Evolutionary conservation across 345 rosid genomes (phyloP).

Genomic region (Arabis hirsuta): DNA sequence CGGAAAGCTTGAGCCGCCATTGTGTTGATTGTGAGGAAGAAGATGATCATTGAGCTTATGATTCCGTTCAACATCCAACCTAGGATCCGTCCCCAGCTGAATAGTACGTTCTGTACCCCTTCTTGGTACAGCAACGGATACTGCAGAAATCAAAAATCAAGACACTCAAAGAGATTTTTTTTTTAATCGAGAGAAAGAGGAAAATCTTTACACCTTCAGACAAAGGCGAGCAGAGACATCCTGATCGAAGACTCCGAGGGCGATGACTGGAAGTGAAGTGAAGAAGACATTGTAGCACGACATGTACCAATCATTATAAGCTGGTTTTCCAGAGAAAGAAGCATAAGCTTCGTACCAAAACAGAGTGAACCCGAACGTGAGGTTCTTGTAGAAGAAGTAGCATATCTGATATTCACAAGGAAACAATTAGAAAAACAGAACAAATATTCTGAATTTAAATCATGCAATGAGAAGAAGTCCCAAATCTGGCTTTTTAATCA

Average conservation of each 20-base stretch:
- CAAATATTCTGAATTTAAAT: background rate
- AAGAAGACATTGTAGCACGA: constrained; percentile 91
- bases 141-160: constrained; percentile 46
- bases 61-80: constrained; percentile 94
- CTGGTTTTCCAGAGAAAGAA: constrained; percentile 91
- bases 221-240: constrained; percentile 93
- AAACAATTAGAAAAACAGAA: background rate
- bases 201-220: constrained; percentile 69
- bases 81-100: constrained; percentile 80
- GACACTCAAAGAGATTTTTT: background rate
- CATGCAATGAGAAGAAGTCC: background rate
- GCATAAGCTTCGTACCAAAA: constrained; percentile 95
- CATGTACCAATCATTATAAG: constrained; percentile 98
- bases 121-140: constrained; percentile 76
- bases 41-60: constrained; percentile 74
- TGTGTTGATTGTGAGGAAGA: constrained; percentile 67
- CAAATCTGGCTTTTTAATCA: too few species aligned
- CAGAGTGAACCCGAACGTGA: constrained; percentile 85
- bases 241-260: constrained; percentile 93
- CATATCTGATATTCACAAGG: constrained; percentile 65
- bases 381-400: constrained; percentile 96
- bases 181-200: background rate
- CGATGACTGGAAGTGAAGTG: constrained; percentile 96
- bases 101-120: constrained; percentile 76
- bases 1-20: constrained; percentile 69